Evolutionary conservation across 371 early-diverging fungal genomes (phyloP).

Genomic region (Rhizopus microsporus): DNA sequence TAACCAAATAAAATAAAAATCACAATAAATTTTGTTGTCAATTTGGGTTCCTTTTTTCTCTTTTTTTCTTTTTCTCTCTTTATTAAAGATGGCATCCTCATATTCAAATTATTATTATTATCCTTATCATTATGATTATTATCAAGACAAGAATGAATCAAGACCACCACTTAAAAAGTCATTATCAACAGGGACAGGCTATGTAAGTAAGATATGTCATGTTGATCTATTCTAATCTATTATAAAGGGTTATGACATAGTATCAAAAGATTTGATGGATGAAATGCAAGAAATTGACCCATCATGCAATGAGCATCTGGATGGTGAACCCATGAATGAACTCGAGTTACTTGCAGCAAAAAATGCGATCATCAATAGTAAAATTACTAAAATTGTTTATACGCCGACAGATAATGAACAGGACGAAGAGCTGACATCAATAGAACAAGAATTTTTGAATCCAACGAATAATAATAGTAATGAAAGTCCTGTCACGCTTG

Average conservation of each 20-base stretch:
- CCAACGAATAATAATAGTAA: no score
- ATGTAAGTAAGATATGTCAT: not conserved
- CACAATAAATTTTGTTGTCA: not conserved
- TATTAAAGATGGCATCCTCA: no score
- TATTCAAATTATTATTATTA: no score
- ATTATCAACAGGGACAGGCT: not conserved
- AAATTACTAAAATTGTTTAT: constrained; percentile 3
- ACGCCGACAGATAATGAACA: no score
- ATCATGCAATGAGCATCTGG: constrained; percentile 6
- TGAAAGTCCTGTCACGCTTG: not conserved
- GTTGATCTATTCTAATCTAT: not conserved
- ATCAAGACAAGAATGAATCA: not conserved
- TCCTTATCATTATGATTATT: not conserved
- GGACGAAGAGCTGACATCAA: not conserved
- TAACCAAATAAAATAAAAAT: not conserved
- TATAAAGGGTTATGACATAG: not conserved
- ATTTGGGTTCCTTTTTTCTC: not conserved
- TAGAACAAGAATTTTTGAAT: no score
- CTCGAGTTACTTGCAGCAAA: constrained; percentile 19
- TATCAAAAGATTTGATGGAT: not conserved
- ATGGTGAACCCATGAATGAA: constrained; percentile 26
- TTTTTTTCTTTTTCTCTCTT: not conserved
- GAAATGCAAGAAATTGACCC: not conserved
- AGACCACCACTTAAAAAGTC: not conserved
- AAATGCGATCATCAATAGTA: constrained; percentile 17